Percentiles rank a stretch among this genome's conserved stretches.
Conservation (phyloP, 345 rosid species). For the Rubroshorea leprosula region DNA sequence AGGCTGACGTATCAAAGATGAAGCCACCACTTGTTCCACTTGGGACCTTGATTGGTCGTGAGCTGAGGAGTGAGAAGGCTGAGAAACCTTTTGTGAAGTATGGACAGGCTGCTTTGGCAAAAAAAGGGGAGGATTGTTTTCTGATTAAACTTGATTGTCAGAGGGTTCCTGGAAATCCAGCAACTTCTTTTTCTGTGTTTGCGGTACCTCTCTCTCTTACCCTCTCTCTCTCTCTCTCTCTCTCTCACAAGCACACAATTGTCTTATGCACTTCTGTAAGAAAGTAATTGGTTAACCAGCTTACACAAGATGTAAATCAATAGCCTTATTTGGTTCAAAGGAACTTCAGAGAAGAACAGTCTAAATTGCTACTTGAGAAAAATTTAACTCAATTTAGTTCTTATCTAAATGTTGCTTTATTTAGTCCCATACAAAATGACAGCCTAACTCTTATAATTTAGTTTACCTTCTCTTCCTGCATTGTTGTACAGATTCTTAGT, state of each 20-base stretch:
- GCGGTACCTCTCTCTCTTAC: too few species aligned
- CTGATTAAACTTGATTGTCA: slow-evolving; percentile 69
- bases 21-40: slow-evolving; percentile 83
- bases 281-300: too few species aligned
- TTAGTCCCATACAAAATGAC: neutral
- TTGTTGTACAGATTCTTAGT: slow-evolving; percentile 8
- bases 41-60: slow-evolving; percentile 86
- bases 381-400: neutral
- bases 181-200: slow-evolving; percentile 82
- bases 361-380: neutral
- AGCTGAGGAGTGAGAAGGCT: slow-evolving; percentile 77
- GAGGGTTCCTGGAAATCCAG: slow-evolving; percentile 71
- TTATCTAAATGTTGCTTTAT: neutral
- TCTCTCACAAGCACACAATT: too few species aligned
- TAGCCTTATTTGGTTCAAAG: neutral
- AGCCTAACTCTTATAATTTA: neutral
- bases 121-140: slow-evolving; percentile 97
- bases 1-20: slow-evolving; percentile 52
- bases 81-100: slow-evolving; percentile 83
- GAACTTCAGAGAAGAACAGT: too few species aligned
- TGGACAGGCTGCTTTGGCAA: slow-evolving; percentile 97
- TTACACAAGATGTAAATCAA: neutral
- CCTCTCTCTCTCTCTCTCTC: too few species aligned
- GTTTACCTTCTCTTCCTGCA: neutral
- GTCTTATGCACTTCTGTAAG: too few species aligned